Base-by-base conservation (phyloP, 2,329 filamentous ascomycete species). In the Lasiodiplodia theobromae region DNA sequence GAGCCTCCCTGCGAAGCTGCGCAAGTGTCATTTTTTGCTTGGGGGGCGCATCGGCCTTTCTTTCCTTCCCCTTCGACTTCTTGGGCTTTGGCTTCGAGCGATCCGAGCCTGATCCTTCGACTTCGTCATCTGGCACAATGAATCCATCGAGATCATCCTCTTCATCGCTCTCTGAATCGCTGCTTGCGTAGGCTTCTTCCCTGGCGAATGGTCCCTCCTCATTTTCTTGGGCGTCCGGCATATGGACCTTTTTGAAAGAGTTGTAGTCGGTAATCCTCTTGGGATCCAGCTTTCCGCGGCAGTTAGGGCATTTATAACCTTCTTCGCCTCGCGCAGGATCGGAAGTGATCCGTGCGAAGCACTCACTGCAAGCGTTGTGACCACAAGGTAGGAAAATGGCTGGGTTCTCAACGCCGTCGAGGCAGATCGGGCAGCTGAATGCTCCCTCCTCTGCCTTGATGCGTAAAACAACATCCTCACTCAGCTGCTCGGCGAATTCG, bases 351-450 rank as follows among this genome's bases (percentile, higher is more conserved):
- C 51, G 44, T 6, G 88, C 85, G 70, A 96, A 89, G 76, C 94
- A 97, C 71, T 94, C 91, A 0, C 86, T 82, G 78, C 94, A 97
- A 28, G 89, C 89, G 69, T 90, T 88, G 75, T 97, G 94, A 2
- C 94, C 94, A 74, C 94, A 97, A 1, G 93, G 93, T 64, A 93
- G 84, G 77, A 94, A 91, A 71, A 97, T 92, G 3, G 87, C 87
- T 0, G 92, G 92, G 70, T 94, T 94, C 16, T 86, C 84, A 7
- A 91, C 88, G 2, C 85, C 89, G 74, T 97, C 94, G 69, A 92
- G 90, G 77, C 94, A 97, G 23, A 96, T 89, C 0, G 92, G 92
- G 74, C 94, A 97, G 76, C 94, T 91, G 62, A 95, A 92, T 2
- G 76, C 86, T 1, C 88, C 84, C 14, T 68, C 49, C 23, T 68